Conservation (phyloP, 495 filamentous ascomycete genomes). For the Penicillium maclennaniae region DNA sequence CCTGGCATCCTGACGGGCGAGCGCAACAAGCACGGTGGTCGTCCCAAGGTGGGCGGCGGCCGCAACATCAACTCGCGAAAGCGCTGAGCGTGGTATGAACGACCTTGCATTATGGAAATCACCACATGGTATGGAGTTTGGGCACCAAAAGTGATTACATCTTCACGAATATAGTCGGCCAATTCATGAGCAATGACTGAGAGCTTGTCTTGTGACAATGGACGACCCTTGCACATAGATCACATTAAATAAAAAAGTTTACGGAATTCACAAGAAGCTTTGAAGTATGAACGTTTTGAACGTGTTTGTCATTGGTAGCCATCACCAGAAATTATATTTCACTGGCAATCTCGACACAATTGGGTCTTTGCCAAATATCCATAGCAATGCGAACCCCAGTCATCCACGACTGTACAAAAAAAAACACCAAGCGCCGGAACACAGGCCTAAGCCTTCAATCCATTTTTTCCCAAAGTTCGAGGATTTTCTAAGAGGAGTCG, state of each 20-base stretch:
- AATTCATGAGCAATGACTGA: conserved; percentile 13
- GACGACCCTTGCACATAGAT: conserved; percentile 10
- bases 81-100: conserved; percentile 34
- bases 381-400: conserved; percentile 23
- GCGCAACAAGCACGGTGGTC: conserved; percentile 56
- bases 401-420: conserved; percentile 32
- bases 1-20: conserved; percentile 83
- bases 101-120: conserved; percentile 23
- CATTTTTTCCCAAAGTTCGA: conserved; percentile 22
- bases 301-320: conserved; percentile 12
- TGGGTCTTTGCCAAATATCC: conserved; percentile 4
- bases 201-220: not conserved
- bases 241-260: conserved; percentile 1
- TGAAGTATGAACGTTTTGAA: not conserved
- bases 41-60: conserved; percentile 78
- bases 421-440: conserved; percentile 50
- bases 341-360: conserved; percentile 2
- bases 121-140: conserved; percentile 33
- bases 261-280: not conserved
- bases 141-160: conserved; percentile 31
- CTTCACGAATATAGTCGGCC: conserved; percentile 10
- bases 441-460: conserved; percentile 29
- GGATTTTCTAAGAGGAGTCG: conserved; percentile 30
- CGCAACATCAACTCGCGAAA: conserved; percentile 82
- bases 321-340: not conserved